Evolutionary conservation across 2,329 filamentous ascomycete genomes (phyloP).

Genomic region (Aureobasidium namibiae): DNA sequence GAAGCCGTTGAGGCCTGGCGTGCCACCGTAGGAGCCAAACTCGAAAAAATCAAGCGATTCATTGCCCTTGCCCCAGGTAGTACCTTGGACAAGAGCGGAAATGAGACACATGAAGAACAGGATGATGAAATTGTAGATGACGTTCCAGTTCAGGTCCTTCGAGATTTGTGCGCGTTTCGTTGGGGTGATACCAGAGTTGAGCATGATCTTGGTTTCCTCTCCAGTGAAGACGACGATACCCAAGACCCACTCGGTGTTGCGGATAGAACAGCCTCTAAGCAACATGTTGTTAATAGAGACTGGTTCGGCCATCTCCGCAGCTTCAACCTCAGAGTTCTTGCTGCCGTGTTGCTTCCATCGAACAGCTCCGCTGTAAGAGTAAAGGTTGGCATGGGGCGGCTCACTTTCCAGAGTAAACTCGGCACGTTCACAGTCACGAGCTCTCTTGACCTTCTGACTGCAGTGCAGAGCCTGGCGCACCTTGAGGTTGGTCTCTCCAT

Average conservation of each 20-base stretch:
- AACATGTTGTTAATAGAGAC: constrained; percentile 93
- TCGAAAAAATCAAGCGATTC: constrained; percentile 78
- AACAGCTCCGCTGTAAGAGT: constrained; percentile 86
- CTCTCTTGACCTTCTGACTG: constrained; percentile 74
- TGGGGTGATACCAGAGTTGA: constrained; percentile 91
- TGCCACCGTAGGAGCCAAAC: constrained; percentile 62
- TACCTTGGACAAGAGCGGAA: constrained; percentile 74
- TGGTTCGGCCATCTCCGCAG: constrained; percentile 78
- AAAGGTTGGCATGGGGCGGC: constrained; percentile 83
- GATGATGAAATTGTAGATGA: constrained; percentile 91
- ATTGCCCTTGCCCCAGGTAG: constrained; percentile 66
- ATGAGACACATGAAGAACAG: constrained; percentile 84
- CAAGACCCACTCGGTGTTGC: constrained; percentile 93
- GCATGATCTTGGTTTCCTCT: constrained; percentile 97
- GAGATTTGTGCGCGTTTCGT: constrained; percentile 88
- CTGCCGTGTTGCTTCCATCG: constrained; percentile 72
- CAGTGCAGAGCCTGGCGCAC: constrained; percentile 85
- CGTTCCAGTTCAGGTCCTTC: constrained; percentile 91
- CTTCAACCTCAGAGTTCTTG: constrained; percentile 52
- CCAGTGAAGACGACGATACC: constrained; percentile 92
- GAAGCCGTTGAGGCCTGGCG: constrained; percentile 71
- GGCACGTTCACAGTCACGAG: constrained; percentile 81
- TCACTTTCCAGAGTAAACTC: constrained; percentile 89
- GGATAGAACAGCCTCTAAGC: constrained; percentile 82
- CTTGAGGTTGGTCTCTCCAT: constrained; percentile 96